Base-by-base conservation (phyloP, 2,329 filamentous ascomycete species). In the Fonsecaea pedrosoi region DNA sequence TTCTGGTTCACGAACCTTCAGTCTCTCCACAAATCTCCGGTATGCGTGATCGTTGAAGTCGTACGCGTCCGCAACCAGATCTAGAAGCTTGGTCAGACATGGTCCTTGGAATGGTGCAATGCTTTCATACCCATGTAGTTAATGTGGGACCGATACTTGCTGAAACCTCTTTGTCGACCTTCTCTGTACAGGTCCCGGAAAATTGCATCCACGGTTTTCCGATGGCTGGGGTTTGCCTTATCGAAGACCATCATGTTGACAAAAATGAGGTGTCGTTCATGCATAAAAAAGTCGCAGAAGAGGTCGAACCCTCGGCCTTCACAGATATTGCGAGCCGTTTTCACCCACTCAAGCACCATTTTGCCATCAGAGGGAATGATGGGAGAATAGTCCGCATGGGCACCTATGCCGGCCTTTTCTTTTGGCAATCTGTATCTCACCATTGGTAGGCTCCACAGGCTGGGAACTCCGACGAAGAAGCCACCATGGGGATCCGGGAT, bases 281-380 rank as follows among this genome's bases (percentile, higher is more conserved):
- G 68, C 68, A 70, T 70, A 38, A 70, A 70, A 25, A 70, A 70
- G 42, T 70, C 68, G 57, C 68, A 70, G 55, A 70, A 70, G 30
- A 70, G 55, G 40, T 70, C 68, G 48, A 70, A 68, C 3, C 59
- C 57, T 32, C 68, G 15, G n/a, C 37, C 56, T 62, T 70, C 68
- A 48, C 65, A 70, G 12, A 70, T 45, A 21, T 42, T 34, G 10
- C 58, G 32, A 37, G 68, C 65, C 12, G 62, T 65, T 12, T n/a
- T 55, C 32, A 67, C 65, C 68, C 68, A 70, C 54, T 67, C 65
- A 4, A 70, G 45, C 5, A 68, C 62, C n/a, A 60, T 62, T 55
- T 63, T 66, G 10, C 65, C 65, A 25, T 54, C 59, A 7, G 68
- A 70, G 12, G 68, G 68, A 59, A 70, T 70, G 54, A 70, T 70